Base-by-base conservation (phyloP, 2,329 filamentous ascomycete genomes). In the Cadophora luteo-olivacea region DNA sequence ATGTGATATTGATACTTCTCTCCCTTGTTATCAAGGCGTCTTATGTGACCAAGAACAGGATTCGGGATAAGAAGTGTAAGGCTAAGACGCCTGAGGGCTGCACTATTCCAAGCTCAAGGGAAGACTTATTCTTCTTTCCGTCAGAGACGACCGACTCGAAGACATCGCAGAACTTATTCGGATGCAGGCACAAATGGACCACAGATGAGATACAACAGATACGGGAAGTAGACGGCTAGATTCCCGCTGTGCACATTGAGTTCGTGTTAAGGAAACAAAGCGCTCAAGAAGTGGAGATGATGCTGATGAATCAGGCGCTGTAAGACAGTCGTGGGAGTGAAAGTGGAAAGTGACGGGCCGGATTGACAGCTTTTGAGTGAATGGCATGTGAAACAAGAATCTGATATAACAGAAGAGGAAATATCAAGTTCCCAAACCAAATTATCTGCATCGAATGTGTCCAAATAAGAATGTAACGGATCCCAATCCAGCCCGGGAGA, bases 401-500 rank as follows among this genome's bases (percentile, higher is more conserved):
- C 12, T 6, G 16, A 41, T 14, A 41, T 6, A 41, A 41, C 38
- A 16, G 38, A 41, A 41, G 7, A 9, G 38, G 38, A 41, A 41
- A 41, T 41, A 3, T 41, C 6, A 16, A 41, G 12, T 41, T 41
- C 38, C 38, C 38, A 41, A 41, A 41, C 8, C 8, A 12, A 12
- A 3, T 41, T 41, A 6, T 41, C 38, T 41, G 38, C 12, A 41
- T 6, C 38, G 16, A 16, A 41, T 9, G 14, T 41, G 38, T 41
- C 38, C 38, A 41, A 41, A 54, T 54, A 54, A 54, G 51, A 54
- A 54, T 54, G 24, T n/a, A 48, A 54, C 5, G 24, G 24, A 29
- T 54, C 51, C 22, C 16, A 19, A 54, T n/a, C n/a, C 14, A 19
- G 45, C 9, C 19, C 4, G 9, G 16, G 22, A 16, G 6, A 41